Percentiles rank a stretch among this genome's conserved stretches.
phyloP scores from a whole-genome alignment of 495 filamentous ascomycete genomes.

The Saxispiralis lemnorum region DNA sequence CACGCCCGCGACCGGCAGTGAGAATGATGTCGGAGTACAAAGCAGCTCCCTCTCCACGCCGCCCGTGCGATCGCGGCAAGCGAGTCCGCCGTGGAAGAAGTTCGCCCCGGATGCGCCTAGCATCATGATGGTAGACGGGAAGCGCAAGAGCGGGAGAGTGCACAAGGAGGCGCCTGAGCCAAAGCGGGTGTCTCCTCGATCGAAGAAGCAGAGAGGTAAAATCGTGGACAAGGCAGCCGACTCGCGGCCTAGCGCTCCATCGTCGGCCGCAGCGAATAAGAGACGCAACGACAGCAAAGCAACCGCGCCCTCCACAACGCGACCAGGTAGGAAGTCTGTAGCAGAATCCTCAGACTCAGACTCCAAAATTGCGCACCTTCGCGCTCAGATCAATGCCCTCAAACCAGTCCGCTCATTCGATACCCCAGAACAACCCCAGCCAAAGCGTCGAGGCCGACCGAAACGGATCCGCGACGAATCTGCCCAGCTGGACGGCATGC shows the following conservation, averaged over 20 bases:
- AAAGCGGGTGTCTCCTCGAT: slow-evolving; percentile 11
- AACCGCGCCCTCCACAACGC: too few species aligned
- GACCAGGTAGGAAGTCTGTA: too few species aligned
- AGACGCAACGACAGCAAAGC: too few species aligned
- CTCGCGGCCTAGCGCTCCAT: not conserved
- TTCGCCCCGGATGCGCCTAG: slow-evolving; percentile 73
- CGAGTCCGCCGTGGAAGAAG: slow-evolving; percentile 90
- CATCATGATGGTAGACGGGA: slow-evolving; percentile 63
- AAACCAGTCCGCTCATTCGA: slow-evolving; percentile 8
- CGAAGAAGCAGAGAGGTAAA: slow-evolving; percentile 7
- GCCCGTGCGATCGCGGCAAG: slow-evolving; percentile 25
- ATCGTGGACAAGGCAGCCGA: slow-evolving; percentile 1
- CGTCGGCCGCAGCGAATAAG: too few species aligned
- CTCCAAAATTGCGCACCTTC: slow-evolving; percentile 5
- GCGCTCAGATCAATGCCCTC: slow-evolving; percentile 14
- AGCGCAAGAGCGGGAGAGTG: slow-evolving; percentile 69
- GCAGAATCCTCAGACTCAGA: not conserved
- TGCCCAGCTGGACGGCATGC: not conserved
- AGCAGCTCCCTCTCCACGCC: slow-evolving; percentile 2
- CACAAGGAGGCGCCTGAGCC: slow-evolving; percentile 28
- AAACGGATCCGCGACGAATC: not conserved
- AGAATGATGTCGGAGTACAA: slow-evolving; percentile 1
- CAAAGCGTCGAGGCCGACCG: not conserved
- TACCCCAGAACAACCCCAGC: slow-evolving; percentile 5
- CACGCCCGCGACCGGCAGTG: slow-evolving; percentile 6